Evolutionary conservation across 2,329 filamentous ascomycete species (phyloP), one percentile per base, ranked within the genome.

Genomic region (Cladosporium sphaerospermum): DNA sequence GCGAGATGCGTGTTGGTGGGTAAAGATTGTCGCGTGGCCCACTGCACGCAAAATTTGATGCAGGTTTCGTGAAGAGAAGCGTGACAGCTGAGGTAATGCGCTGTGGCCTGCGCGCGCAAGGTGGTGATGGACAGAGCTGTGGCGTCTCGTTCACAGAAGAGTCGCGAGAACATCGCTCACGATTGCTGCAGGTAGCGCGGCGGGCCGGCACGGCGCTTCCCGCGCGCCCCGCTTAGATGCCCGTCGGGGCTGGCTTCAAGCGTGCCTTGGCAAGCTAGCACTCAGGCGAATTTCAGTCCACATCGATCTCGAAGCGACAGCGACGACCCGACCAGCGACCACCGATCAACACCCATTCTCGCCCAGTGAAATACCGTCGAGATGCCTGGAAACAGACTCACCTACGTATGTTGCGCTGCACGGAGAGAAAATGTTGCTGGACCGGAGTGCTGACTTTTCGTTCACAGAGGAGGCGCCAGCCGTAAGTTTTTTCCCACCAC

Each of bases 311-410:
- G 23, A 28, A 28, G 23, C 40, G 52, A 44, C 46, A 55, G 46
- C 58, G 58, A 59, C 54, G 46, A 34, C 54, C 14, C 36, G 32
- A 40, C 36, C 36, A 19, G 19, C 41, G 19, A 52, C 44, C 34
- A 28, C 34, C 54, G 55, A 56, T 55, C 54, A 44, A 41, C 54
- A 53, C 56, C 52, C 54, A 39, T 41, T 39, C 50, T 44, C 58
- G 53, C 60, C 59, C 54, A 62, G 54, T 56, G 56, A 55, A 64
- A 69, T 61, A 67, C 67, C 67, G 69, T 65, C 71, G 75, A 66
- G 68, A 81, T 81, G 78, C 69, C 74, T 62, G 73, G 69, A 68
- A 73, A 72, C 63, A 75, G 78, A 72, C 71, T 81, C 64, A 79
- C 77, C 66, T 80, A 79, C 73, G 78, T 80, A 75, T 65, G 77